These are phyloP conservation scores for Sarcocystis neurona DNA, from an alignment of 169 alveolate species.

Conservation along the genomic window DNA sequence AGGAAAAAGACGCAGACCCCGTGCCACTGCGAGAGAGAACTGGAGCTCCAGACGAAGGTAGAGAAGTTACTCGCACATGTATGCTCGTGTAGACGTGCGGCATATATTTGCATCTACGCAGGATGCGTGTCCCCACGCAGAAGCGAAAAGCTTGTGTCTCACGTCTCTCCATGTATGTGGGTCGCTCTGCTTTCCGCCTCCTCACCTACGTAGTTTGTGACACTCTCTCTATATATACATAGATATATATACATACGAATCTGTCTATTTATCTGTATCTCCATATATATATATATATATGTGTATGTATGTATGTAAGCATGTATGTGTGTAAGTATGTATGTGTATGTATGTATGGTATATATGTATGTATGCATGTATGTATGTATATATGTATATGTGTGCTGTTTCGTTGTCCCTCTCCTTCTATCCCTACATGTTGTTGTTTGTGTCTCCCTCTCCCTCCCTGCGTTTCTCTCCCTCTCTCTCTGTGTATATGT, in stretches of 20 bases:
- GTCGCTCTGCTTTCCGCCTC: background rate
- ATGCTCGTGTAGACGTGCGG: too few species aligned
- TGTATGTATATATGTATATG: background rate
- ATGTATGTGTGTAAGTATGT: background rate
- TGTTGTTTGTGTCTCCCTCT: background rate
- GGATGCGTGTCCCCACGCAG: too few species aligned
- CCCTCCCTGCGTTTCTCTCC: background rate
- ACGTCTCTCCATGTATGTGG: too few species aligned
- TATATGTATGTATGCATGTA: background rate
- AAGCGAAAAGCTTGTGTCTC: too few species aligned
- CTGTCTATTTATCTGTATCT: too few species aligned
- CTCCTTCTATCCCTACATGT: background rate
- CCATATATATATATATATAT: too few species aligned
- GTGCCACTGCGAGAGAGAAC: slow-evolving; percentile 8
- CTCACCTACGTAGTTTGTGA: background rate
- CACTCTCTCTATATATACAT: too few species aligned
- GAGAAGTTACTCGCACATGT: too few species aligned
- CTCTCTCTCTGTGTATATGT: background rate
- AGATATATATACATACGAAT: background rate
- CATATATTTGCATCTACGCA: too few species aligned
- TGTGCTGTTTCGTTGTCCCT: background rate
- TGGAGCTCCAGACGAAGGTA: slow-evolving; percentile 16
- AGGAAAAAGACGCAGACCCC: background rate
- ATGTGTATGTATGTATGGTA: background rate
- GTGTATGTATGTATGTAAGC: background rate